Evolutionary conservation across 331 rosid genomes (phyloP).

Genomic region (Dryas integrifolia): DNA sequence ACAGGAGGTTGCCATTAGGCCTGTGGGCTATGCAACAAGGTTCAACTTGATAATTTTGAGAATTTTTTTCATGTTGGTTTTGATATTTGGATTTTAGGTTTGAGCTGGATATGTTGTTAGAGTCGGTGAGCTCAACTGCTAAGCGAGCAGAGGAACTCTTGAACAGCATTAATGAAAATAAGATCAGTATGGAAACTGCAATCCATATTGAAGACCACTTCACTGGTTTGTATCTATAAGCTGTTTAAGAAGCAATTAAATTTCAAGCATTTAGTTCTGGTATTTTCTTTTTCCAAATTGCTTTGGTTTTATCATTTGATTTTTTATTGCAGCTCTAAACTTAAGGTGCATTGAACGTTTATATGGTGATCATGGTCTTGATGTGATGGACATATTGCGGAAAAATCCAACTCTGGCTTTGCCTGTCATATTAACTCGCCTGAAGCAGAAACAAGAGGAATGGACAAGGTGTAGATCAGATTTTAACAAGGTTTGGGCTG

Average conservation of each 20-base stretch:
- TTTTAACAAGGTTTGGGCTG: slow-evolving; percentile 92
- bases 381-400: slow-evolving; percentile 70
- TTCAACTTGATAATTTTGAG: slow-evolving; percentile 19
- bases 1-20: neutral
- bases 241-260: slow-evolving; percentile 19
- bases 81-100: slow-evolving; percentile 50
- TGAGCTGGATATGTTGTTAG: slow-evolving; percentile 96
- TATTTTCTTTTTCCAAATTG: slow-evolving; percentile 23
- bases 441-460: slow-evolving; percentile 90
- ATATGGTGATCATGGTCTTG: slow-evolving; percentile 90
- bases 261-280: neutral
- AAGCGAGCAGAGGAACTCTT: slow-evolving; percentile 83
- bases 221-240: slow-evolving; percentile 58
- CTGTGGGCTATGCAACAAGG: neutral
- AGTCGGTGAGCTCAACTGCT: slow-evolving; percentile 86
- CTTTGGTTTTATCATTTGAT: neutral
- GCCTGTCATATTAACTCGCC: slow-evolving; percentile 69
- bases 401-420: slow-evolving; percentile 65
- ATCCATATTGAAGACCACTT: slow-evolving; percentile 75
- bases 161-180: slow-evolving; percentile 60
- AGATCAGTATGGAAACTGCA: slow-evolving; percentile 52
- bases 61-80: neutral
- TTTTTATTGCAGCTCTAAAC: slow-evolving; percentile 52
- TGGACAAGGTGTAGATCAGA: slow-evolving; percentile 80
- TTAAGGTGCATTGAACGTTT: slow-evolving; percentile 85